A percentile compares a stretch with the other conserved stretches of the same genome.
Evolutionary conservation across 2,329 filamentous ascomycete species (phyloP).

Genomic region (Claviceps digitariae): DNA sequence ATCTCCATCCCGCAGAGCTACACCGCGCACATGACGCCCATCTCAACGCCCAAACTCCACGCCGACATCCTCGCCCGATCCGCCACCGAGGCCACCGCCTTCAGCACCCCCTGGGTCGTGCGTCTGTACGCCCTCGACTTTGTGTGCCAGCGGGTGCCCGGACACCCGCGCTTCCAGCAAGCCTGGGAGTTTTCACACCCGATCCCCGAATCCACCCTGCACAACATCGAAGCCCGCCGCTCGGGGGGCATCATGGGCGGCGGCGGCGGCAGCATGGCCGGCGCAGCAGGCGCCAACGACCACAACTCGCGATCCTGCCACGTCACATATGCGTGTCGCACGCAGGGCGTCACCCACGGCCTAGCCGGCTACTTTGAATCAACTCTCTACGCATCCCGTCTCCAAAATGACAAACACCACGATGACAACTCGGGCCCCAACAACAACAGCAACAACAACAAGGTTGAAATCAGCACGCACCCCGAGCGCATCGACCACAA

Average conservation of each 20-base stretch:
- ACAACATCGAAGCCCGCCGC: conserved; percentile 39
- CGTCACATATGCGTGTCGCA: conserved; percentile 62
- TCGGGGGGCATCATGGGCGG: conserved; percentile 52
- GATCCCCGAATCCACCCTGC: conserved; percentile 44
- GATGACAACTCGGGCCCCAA: too few species aligned
- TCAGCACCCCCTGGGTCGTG: conserved; percentile 89
- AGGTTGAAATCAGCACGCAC: conserved; percentile 81
- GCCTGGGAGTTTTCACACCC: conserved; percentile 76
- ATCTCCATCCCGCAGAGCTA: conserved; percentile 92
- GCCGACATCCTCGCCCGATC: conserved; percentile 59
- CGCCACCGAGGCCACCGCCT: conserved; percentile 52
- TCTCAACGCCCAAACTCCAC: conserved; percentile 74
- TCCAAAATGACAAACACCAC: conserved; percentile 11
- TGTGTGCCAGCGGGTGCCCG: conserved; percentile 52
- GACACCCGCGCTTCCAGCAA: conserved; percentile 51
- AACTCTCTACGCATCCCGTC: conserved; percentile 60
- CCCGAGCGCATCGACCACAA: conserved; percentile 85
- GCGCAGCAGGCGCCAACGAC: conserved; percentile 71
- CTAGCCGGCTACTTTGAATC: conserved; percentile 93
- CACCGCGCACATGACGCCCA: conserved; percentile 85
- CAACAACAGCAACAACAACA: conserved; percentile 12
- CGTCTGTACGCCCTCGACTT: conserved; percentile 84
- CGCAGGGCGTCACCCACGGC: conserved; percentile 77
- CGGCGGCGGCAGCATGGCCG: conserved; percentile 59
- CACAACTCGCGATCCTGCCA: conserved; percentile 78